A percentile compares a stretch with the other conserved stretches of the same genome.
Conservation (phyloP, 257 asterid species). For the Primulina eburnea region DNA sequence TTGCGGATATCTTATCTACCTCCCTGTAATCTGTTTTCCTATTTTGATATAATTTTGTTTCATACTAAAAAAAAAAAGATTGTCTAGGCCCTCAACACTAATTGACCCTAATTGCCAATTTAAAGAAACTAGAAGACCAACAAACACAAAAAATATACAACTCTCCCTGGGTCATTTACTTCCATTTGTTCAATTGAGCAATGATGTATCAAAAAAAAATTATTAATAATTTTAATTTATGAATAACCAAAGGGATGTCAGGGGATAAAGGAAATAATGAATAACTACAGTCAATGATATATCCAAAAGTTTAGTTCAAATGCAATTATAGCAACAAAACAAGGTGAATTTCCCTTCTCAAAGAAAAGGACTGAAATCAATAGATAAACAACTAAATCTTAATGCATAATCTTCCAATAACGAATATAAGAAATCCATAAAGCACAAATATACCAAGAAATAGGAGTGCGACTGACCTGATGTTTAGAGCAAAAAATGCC, state of each 20-base stretch:
- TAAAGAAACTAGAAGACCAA: neutral
- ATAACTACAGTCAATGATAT: neutral
- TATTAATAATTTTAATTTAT: neutral
- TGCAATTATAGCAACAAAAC: constrained; percentile 9
- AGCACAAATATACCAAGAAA: neutral
- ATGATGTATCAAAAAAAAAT: neutral
- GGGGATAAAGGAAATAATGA: neutral
- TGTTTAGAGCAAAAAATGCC: constrained; percentile 58
- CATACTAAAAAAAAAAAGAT: neutral
- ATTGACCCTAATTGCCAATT: neutral
- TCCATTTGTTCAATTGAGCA: neutral
- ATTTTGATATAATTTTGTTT: too few relatives aligned
- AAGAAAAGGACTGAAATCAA: constrained; percentile 11
- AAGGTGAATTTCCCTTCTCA: neutral
- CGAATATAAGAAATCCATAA: constrained; percentile 5
- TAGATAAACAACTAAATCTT: constrained; percentile 3
- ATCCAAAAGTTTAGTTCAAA: neutral
- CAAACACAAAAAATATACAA: neutral
- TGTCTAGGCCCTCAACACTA: neutral
- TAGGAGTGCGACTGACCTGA: constrained; percentile 49
- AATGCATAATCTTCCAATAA: neutral
- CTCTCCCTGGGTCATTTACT: neutral
- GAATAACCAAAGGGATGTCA: neutral
- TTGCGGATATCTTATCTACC: too few relatives aligned
- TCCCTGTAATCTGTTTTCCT: too few relatives aligned